These are phyloP conservation scores for Piloderma croceum DNA, from an alignment of 768 basidiomycete species.

Conservation along the genomic window DNA sequence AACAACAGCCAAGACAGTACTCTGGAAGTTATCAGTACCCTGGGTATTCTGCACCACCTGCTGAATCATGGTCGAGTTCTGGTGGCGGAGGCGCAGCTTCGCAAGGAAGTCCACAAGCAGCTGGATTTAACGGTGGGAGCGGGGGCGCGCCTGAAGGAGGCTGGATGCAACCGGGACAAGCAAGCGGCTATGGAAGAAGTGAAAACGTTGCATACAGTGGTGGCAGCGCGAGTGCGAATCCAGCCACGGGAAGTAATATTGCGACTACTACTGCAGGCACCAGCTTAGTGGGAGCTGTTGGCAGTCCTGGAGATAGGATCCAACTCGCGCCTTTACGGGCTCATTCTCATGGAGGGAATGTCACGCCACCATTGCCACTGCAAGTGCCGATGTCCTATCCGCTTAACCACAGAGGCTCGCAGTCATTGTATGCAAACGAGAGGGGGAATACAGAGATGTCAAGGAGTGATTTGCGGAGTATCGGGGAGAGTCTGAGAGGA, in stretches of 20 bases:
- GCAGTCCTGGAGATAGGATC: constrained; percentile 35
- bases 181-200: too few relatives aligned
- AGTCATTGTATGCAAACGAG: constrained; percentile 14
- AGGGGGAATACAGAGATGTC: constrained; percentile 7
- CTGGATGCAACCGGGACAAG: too few relatives aligned
- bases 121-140: too few relatives aligned
- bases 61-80: constrained; percentile 3
- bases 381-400: constrained; percentile 6
- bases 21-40: constrained; percentile 13
- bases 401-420: constrained; percentile 7
- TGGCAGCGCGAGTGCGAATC: too few relatives aligned
- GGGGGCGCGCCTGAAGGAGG: too few relatives aligned
- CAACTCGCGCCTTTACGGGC: constrained; percentile 51
- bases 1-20: constrained; percentile 6
- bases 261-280: constrained; percentile 16
- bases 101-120: too few relatives aligned
- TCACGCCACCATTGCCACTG: constrained; percentile 12
- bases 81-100: too few relatives aligned
- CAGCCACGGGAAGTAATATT: too few relatives aligned
- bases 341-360: constrained; percentile 9
- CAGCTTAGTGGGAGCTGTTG: constrained; percentile 17
- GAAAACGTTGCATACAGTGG: too few relatives aligned
- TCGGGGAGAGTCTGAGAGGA: neutral
- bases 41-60: constrained; percentile 11
- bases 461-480: too few relatives aligned